Evolutionary conservation across 192 early-diverging fungal genomes (phyloP).

Genomic region (Nowakowskiella sp.): DNA sequence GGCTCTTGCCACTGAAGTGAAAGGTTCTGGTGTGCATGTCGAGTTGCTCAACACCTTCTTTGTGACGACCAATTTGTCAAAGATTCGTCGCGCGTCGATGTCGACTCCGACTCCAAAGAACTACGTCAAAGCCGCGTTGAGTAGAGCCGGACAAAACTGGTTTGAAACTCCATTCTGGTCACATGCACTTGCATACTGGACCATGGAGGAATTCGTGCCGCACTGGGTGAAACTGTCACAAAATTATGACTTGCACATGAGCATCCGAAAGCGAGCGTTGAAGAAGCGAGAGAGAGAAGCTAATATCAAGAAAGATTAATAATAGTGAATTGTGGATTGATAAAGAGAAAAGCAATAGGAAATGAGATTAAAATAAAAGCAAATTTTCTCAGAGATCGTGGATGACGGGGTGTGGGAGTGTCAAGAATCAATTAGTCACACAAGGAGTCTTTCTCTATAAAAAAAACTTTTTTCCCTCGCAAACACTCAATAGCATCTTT

Average conservation of each 20-base stretch:
- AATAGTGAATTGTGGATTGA: too few relatives aligned
- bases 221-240: slow-evolving; percentile 51
- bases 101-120: slow-evolving; percentile 70
- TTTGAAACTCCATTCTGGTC: slow-evolving; percentile 59
- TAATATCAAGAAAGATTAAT: too few relatives aligned
- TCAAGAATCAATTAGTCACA: too few relatives aligned
- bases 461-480: too few relatives aligned
- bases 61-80: slow-evolving; percentile 91
- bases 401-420: too few relatives aligned
- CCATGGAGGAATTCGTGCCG: slow-evolving; percentile 51
- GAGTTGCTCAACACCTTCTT: slow-evolving; percentile 94
- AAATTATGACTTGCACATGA: slow-evolving; percentile 46
- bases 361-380: too few relatives aligned
- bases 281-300: slow-evolving; percentile 60
- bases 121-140: slow-evolving; percentile 70
- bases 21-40: slow-evolving; percentile 63
- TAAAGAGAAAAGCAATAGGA: too few relatives aligned
- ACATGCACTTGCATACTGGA: slow-evolving; percentile 66
- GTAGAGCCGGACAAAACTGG: slow-evolving; percentile 55
- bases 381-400: too few relatives aligned
- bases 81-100: slow-evolving; percentile 74
- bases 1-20: slow-evolving; percentile 76
- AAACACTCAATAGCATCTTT: too few relatives aligned
- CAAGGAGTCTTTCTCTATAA: too few relatives aligned
- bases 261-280: slow-evolving; percentile 66